Evolutionary conservation across 805 yeast species (phyloP), one percentile per base, ranked within the genome.

Genomic region (Saccharomycopsis schoenii): DNA sequence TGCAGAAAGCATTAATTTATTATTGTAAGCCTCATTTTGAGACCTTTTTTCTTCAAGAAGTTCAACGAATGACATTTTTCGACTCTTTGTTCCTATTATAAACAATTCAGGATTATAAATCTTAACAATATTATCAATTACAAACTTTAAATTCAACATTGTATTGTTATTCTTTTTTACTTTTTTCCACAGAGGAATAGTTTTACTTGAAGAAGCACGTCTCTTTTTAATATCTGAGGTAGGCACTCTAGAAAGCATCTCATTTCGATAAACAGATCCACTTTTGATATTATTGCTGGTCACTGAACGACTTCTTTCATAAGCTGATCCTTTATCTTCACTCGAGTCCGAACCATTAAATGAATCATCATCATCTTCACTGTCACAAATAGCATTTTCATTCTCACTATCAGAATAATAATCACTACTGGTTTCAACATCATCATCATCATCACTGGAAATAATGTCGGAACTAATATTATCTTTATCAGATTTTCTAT

Each of bases 51-150:
- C 52, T 47, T 47, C 15, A 17, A 47, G 36, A 47, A 47, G 52
- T 17, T 47, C 52, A 11, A 47, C 2, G 12, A 47, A 47, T 47
- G 52, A 47, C 2, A 40, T 50, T 14, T 54, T 51, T n/a, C 40
- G 50, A 19, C 51, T 34, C 40, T 63, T 64, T 19, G 63, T 56
- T 1, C 66, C 66, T 50, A 64, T 56, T 37, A 64, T 61, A 57
- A 64, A 52, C 5, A 62, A 25, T 19, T 56, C 47, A 12, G 66
- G 66, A 14, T 24, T 29, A 56, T 64, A 64, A 14, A 62, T 60
- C 39, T 50, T 37, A n/a, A 64, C 56, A 54, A 64, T 52, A 29
- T 59, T 60, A 11, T 34, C 50, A 8, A 64, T 25, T 4, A 64
- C 61, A 58, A 58, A 62, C 24, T 60, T 62, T 36, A 64, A 56